Evolutionary conservation across 345 rosid genomes (phyloP).

Genomic region (Pistacia integerrima): DNA sequence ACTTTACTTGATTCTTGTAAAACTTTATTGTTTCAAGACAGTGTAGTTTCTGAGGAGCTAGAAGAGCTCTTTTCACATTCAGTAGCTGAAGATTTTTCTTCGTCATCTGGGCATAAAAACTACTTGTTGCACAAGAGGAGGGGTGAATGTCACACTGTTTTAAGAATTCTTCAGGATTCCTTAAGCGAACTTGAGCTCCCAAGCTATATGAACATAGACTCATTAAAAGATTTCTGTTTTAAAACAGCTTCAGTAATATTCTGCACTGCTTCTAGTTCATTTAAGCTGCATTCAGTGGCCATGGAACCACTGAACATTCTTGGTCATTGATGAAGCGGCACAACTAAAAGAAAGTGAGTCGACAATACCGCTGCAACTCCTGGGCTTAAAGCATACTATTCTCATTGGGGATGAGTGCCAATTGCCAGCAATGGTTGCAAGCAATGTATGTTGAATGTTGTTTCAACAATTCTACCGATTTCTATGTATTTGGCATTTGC

Average conservation of each 20-base stretch:
- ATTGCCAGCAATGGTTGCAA: conserved; percentile 49
- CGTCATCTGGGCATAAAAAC: too few relatives aligned
- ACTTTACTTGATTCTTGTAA: conserved; percentile 28
- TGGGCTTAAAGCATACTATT: conserved; percentile 38
- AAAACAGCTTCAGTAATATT: conserved; percentile 33
- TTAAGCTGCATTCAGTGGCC: conserved; percentile 25
- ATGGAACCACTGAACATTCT: conserved; percentile 38
- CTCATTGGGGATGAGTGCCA: conserved; percentile 62
- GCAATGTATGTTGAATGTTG: conserved; percentile 37
- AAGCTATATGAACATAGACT: too few relatives aligned
- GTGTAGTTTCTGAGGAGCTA: too few relatives aligned
- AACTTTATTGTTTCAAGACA: conserved; percentile 14
- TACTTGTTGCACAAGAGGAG: too few relatives aligned
- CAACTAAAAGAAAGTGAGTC: conserved; percentile 64
- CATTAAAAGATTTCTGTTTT: too few relatives aligned
- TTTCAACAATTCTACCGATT: background rate
- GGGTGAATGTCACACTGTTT: too few relatives aligned
- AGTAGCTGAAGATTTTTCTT: too few relatives aligned
- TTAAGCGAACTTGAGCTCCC: too few relatives aligned
- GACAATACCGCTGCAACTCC: conserved; percentile 51
- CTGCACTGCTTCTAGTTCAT: conserved; percentile 46
- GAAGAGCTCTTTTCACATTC: too few relatives aligned
- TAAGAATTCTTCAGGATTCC: too few relatives aligned
- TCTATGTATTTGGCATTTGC: background rate
- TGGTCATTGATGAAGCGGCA: conserved; percentile 69